Base-by-base conservation (phyloP, 305 asterid species). In the Fraxinus dipetala region DNA sequence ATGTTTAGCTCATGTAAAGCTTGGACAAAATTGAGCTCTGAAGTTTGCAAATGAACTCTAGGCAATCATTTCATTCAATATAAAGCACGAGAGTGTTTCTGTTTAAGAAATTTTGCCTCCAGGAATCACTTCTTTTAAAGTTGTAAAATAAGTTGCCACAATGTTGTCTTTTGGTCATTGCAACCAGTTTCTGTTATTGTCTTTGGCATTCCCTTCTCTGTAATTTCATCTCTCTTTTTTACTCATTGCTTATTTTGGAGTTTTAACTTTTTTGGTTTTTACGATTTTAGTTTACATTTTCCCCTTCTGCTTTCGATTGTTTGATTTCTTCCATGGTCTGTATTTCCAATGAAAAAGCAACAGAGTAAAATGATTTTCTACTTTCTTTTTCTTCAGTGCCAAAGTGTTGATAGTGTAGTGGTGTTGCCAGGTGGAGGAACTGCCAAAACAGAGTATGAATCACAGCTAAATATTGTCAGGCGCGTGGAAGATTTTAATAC, bases 361-460 rank as follows among this genome's bases (percentile, higher is more conserved):
- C 56, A 5, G 26, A 30, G 30, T 10, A 35, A 54, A 78, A 22
- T 83, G 80, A 82, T 38, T 77, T 16, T 59, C 45, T 11, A 20
- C 54, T 78, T 79, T 63, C 32, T 38, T 73, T 78, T 82, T 79
- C 67, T 54, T 32, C 93, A 94, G 95, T 78, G 91, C 86, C 90
- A 83, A 80, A 82, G 83, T 85, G 85, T 78, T 48, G 87, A 83
- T 20, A 67, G 87, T 83, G 84, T 79, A 77, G 86, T 85, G 73
- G 77, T 84, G 79, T 84, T 85, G 85, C 85, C 86, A 72, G 92
- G 89, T n/a, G 90, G 79, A 85, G 86, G 86, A 74, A 75, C 83
- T 82, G 72, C 87, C 79, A 78, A 67, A 69, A 83, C 79, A 72
- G 90, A 84, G 80, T 72, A 85, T 83, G 90, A 83, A 79, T 83